Evolutionary conservation across 129 eudicot species (phyloP), one percentile per base, ranked within the genome.

Genomic region (sunflower (Helianthus annuus)): DNA sequence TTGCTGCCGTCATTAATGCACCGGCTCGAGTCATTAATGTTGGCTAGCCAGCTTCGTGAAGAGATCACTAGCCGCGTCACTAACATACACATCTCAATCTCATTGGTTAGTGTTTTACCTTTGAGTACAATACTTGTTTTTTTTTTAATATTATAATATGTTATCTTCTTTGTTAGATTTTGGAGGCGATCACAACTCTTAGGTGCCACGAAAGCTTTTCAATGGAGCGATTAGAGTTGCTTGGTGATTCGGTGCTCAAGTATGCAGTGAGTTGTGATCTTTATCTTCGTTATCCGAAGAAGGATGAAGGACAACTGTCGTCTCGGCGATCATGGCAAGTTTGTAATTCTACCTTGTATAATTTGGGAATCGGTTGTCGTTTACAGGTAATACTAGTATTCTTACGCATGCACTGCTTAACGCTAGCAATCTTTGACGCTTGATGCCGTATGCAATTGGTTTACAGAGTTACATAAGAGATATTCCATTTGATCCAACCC

Each of bases 201-300:
- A 84, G 89, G 83, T 90, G 97, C 69, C 83, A 83, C 27, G 99
- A 90, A 55, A 88, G 88, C 57, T 94, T 94, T 74, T 94, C 99
- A 48, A 88, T 91, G 90, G 99, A 94, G 79, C 81, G 99, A 32
- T 71, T 94, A 72, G 99, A 94, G 80, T 83, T 94, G 85, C 99
- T 90, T 56, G 99, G 99, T 52, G 99, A 94, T 78, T 94, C 99
- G 6, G 91, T 94, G 64, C 79, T 94, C 36, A 94, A 94, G 78
- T 94, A 90, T 76, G 81, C 88, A 38, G 80, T 86, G 45, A 90
- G 96, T 63, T 90, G 93, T 51, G 85, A 88, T 77, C 96, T 87
- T 36, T 94, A 76, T 80, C 93, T 87, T 55, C 81, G 81, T 75
- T 74, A 86, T 59, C 82, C 96, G 3, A 67, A 84, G 66, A 75